These are phyloP conservation scores for Calonectria montana DNA, from an alignment of 2,329 filamentous ascomycete genomes.

Conservation along the genomic window DNA sequence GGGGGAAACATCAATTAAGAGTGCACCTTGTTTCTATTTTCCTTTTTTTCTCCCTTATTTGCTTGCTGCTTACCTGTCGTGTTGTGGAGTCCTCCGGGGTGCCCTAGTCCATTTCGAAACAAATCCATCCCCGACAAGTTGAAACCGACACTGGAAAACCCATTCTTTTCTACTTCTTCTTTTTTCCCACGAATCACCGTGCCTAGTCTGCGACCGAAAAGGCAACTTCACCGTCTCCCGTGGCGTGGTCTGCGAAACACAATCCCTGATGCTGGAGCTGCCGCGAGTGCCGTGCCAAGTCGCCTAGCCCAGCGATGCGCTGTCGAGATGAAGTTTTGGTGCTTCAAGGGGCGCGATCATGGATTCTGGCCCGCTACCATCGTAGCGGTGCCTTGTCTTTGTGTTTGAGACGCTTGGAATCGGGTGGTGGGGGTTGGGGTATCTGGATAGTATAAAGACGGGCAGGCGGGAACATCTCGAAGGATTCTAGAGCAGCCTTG, in stretches of 20 bases:
- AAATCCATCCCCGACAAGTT: not conserved
- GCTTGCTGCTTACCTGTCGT: not conserved
- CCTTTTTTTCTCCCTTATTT: not conserved
- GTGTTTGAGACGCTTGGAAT: not conserved
- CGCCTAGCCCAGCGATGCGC: not conserved
- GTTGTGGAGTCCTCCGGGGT: not conserved
- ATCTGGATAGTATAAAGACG: conserved; percentile 4
- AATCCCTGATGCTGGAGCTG: not conserved
- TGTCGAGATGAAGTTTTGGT: conserved; percentile 11
- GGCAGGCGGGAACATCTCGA: not conserved
- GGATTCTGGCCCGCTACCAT: not conserved
- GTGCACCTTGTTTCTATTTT: not conserved
- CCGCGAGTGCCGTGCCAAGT: conserved; percentile 38
- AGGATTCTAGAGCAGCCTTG: conserved; percentile 2
- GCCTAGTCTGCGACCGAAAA: not conserved
- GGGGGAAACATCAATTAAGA: not conserved
- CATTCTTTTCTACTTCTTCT: not conserved
- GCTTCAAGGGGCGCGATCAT: conserved; percentile 3
- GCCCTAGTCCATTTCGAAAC: not conserved
- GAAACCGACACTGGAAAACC: not conserved
- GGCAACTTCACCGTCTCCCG: not conserved
- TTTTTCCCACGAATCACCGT: not conserved
- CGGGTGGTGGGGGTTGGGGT: not conserved
- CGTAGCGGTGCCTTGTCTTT: not conserved
- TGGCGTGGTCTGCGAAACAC: conserved; percentile 10